These are phyloP conservation scores for Microbotryum violaceum DNA, from an alignment of 1,284 basidiomycete species.

Conservation along the genomic window DNA sequence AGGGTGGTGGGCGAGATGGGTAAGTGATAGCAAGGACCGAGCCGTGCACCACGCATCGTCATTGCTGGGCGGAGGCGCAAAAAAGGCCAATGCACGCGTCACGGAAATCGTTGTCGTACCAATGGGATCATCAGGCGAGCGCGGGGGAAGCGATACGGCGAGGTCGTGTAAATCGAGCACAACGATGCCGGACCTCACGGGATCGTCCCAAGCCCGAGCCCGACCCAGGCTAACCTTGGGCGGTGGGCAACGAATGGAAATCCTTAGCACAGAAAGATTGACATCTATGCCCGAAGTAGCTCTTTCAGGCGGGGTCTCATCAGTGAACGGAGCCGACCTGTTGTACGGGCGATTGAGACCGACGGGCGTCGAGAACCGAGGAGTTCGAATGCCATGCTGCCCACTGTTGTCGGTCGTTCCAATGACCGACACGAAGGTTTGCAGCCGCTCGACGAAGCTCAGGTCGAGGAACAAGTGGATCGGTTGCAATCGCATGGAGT, in stretches of 20 bases:
- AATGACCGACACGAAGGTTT: constrained; percentile 34
- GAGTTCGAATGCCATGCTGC: not conserved
- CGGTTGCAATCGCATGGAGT: constrained; percentile 47
- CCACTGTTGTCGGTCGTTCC: not conserved
- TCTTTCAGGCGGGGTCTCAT: constrained; percentile 3
- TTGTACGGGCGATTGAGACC: not conserved
- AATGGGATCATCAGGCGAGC: not conserved
- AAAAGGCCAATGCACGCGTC: constrained; percentile 1
- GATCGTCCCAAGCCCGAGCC: not conserved
- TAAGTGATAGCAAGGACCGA: constrained; percentile 3
- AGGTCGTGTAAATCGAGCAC: constrained; percentile 40
- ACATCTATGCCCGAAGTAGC: constrained; percentile 18
- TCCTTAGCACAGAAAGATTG: constrained; percentile 33
- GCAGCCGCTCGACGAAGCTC: constrained; percentile 46
- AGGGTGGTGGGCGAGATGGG: not conserved
- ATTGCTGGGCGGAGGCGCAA: constrained; percentile 3
- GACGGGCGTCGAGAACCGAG: not conserved
- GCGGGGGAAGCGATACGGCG: not conserved
- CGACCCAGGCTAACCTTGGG: constrained; percentile 16
- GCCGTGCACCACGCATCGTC: not conserved
- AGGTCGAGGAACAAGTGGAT: constrained; percentile 69
- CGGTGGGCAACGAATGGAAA: constrained; percentile 42
- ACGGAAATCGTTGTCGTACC: not conserved
- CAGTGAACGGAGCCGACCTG: not conserved
- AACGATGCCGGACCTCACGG: constrained; percentile 41